phyloP scores from a whole-genome alignment of 495 filamentous ascomycete genomes.

The Delitschia confertaspora region DNA sequence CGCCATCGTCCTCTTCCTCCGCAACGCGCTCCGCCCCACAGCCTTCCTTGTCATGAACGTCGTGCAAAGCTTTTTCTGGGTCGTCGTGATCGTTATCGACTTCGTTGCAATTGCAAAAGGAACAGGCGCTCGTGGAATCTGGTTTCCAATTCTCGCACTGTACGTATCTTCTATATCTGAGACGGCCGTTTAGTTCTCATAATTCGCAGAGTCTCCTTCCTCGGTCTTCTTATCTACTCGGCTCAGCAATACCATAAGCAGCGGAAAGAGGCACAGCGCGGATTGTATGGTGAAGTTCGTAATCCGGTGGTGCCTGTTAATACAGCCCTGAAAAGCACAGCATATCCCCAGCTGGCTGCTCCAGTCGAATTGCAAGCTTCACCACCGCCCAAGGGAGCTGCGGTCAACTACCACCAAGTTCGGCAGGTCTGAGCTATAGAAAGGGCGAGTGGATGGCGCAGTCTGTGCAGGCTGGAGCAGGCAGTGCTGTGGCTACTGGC shows the following conservation, averaged over 20 bases:
- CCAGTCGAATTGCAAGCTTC: not conserved
- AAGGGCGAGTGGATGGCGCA: too few species aligned
- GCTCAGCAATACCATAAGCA: constrained; percentile 10
- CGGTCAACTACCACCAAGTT: constrained; percentile 5
- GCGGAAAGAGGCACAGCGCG: constrained; percentile 11
- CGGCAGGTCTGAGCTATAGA: too few species aligned
- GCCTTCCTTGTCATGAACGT: constrained; percentile 27
- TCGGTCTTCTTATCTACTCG: constrained; percentile 27
- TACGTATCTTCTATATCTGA: constrained; percentile 4
- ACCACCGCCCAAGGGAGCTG: not conserved
- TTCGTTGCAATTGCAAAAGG: constrained; percentile 14
- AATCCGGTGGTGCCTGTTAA: constrained; percentile 9
- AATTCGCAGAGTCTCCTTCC: constrained; percentile 9
- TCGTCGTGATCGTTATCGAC: constrained; percentile 18
- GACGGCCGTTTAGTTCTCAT: not conserved
- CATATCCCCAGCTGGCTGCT: constrained; percentile 6
- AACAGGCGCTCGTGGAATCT: constrained; percentile 6
- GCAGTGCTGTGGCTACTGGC: too few species aligned
- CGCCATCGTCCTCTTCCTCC: constrained; percentile 23
- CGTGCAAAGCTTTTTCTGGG: constrained; percentile 25
- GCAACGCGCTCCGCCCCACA: constrained; percentile 17
- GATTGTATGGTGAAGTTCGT: constrained; percentile 14
- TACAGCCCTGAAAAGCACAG: constrained; percentile 3
- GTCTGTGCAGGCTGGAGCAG: too few species aligned
- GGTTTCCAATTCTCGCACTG: constrained; percentile 16